These are phyloP conservation scores for Penicillium atrosanguineum DNA, from an alignment of 495 filamentous ascomycete species.

Conservation along the genomic window DNA sequence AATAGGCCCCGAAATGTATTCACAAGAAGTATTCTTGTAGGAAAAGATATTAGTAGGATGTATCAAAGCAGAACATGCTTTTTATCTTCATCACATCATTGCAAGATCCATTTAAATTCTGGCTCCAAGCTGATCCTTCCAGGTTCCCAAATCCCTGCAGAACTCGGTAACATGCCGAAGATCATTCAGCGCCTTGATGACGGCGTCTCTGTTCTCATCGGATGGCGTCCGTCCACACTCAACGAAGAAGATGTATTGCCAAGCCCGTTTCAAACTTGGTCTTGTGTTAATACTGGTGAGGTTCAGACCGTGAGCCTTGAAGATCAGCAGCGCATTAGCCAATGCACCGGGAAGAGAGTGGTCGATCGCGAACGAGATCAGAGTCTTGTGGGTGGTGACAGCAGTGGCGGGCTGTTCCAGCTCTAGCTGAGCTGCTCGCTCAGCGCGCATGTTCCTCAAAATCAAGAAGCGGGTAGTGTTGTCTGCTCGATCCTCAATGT, in stretches of 20 bases:
- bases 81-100: constrained; percentile 10
- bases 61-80: constrained; percentile 1
- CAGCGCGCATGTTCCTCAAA: constrained; percentile 48
- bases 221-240: constrained; percentile 66
- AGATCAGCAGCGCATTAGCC: constrained; percentile 75
- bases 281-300: constrained; percentile 87
- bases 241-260: constrained; percentile 94
- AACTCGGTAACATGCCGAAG: constrained; percentile 33
- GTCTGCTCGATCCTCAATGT: constrained; percentile 78
- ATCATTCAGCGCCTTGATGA: constrained; percentile 24
- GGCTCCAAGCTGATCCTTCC: constrained; percentile 36
- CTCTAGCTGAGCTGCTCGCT: constrained; percentile 16
- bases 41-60: background rate
- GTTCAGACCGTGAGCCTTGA: constrained; percentile 69
- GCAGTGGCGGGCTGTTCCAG: constrained; percentile 18
- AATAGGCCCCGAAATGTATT: constrained; percentile 2
- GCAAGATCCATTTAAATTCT: constrained; percentile 4
- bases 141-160: constrained; percentile 43
- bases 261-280: constrained; percentile 70
- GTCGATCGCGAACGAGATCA: constrained; percentile 78
- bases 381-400: constrained; percentile 56
- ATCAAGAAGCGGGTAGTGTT: constrained; percentile 91
- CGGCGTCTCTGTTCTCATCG: constrained; percentile 26
- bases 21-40: background rate
- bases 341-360: constrained; percentile 77